Base-by-base conservation (phyloP, 345 rosid genomes). In the Anacardium occidentale region DNA sequence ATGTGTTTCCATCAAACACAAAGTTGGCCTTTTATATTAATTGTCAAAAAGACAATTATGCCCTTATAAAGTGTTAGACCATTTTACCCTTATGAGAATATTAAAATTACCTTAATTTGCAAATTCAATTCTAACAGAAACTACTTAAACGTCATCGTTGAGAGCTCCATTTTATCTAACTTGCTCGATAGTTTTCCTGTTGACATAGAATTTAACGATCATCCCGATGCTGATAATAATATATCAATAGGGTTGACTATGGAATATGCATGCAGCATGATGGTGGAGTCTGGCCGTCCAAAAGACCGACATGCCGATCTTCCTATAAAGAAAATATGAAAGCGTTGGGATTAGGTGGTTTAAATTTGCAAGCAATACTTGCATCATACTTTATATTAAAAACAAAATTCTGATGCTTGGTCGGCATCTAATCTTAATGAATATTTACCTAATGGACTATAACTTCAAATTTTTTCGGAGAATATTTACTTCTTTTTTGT, bases 151-250 rank as follows among this genome's bases (percentile, higher is more conserved):
- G 83, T 82, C 86, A 79, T 64, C 11, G 22, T 75, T 58, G 89
- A 83, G 80, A 85, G 85, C 83, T 79, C 80, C 79, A 70, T 83
- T 76, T 77, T 29, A 83, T 77, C 86, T 77, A 80, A 81, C 81
- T 76, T 61, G 37, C 44, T 34, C 63, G 34, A 47, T 71, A 18
- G 66, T 71, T 74, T 72, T 7, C 67, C 24, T 62, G 68, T 70
- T 79, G 69, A 75, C 69, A 62, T 18, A 20, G 8, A 21, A 25
- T 37, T 21, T n/a, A 56, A 32, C 37, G 20, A 62, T 34, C 22
- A 57, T 13, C 40, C 11, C 11, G 37, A 66, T 61, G 10, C 60
- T 25, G 26, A 26, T 55, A 22, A 75, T 62, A 7, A 75, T 26
- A 64, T 37, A n/a, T 14, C 21, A 53, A 67, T 64, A 26, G 37